Percentiles rank a stretch among this genome's conserved stretches.
phyloP scores from a whole-genome alignment of 2,329 filamentous ascomycete species.

The Talaromyces sp. region DNA sequence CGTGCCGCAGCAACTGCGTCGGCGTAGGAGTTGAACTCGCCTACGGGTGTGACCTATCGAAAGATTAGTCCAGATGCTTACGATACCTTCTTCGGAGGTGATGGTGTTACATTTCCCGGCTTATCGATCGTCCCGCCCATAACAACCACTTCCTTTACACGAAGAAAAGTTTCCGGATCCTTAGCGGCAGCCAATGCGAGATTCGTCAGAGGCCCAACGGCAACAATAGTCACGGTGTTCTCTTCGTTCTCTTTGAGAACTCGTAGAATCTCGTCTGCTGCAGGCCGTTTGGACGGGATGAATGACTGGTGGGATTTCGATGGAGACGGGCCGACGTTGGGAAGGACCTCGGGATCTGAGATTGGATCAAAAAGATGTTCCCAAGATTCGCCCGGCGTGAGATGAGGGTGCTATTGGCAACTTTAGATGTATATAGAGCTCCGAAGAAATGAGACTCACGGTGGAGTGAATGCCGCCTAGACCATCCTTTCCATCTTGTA shows the following conservation, averaged over 20 bases:
- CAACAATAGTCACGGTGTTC: slow-evolving; percentile 84
- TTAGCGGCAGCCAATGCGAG: slow-evolving; percentile 81
- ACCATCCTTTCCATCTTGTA: slow-evolving; percentile 69
- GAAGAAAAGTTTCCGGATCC: slow-evolving; percentile 84
- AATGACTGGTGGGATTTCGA: slow-evolving; percentile 55
- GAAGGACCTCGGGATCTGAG: slow-evolving; percentile 26
- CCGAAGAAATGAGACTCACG: slow-evolving; percentile 28
- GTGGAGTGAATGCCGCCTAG: slow-evolving; percentile 68
- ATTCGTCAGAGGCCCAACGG: slow-evolving; percentile 90
- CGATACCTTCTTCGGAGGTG: background rate
- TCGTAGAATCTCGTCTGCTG: slow-evolving; percentile 86
- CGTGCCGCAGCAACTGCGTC: slow-evolving; percentile 75
- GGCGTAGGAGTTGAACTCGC: slow-evolving; percentile 94
- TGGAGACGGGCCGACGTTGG: slow-evolving; percentile 18
- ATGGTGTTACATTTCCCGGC: slow-evolving; percentile 69
- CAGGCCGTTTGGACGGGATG: slow-evolving; percentile 67
- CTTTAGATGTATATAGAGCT: slow-evolving; percentile 19
- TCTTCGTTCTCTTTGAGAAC: slow-evolving; percentile 76
- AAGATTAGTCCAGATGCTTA: background rate
- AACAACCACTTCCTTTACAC: slow-evolving; percentile 84
- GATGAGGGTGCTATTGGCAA: slow-evolving; percentile 61
- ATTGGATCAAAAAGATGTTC: slow-evolving; percentile 60
- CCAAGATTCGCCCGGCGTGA: slow-evolving; percentile 73
- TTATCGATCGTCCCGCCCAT: slow-evolving; percentile 87
- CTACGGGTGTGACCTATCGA: slow-evolving; percentile 63